Evolutionary conservation across 257 asterid species (phyloP), one percentile per base, ranked within the genome.

Genomic region (Solanum rostratum): DNA sequence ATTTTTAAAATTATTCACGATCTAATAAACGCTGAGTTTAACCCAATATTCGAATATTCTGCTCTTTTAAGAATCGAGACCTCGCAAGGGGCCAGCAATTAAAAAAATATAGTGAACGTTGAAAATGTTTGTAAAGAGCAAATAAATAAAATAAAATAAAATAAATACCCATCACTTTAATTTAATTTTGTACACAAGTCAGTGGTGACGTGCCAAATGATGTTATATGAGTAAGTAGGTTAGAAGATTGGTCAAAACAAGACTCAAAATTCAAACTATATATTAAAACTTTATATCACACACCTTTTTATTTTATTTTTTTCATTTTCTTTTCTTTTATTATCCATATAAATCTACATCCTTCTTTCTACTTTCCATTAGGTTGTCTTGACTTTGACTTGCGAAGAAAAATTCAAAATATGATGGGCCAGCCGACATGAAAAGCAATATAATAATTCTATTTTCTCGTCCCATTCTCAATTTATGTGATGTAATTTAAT

Each of bases 331-430:
- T 45, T 3, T 24, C 46, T 74, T 45, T 13, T 15, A 24, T 78
- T 27, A 50, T 78, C 63, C 46, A 78, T 78, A 29, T 15, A 76
- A 76, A 50, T 76, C 49, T 29, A 50, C 82, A 18, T 10, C 29
- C 62, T 78, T 50, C 65, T 78, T 29, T 50, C 65, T 50, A 29
- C 65, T 50, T 78, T 50, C 65, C 29, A 16, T 3, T 10, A 10
- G 63, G 65, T 50, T 29, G 29, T 30, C 82, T 78, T 50, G 65
- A 78, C 82, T 60, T 81, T 81, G 73, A 81, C 71, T 55, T 39
- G 16, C 9, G 18, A 20, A 1, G 46, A 37, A 22, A 81, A 59
- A 2, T 39, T 59, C 54, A 81, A 81, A 59, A 37, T n/a, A 41
- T 39, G 3, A 62, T 41, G 57, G 53, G 74, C 84, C 84, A 37